A percentile compares a stretch with the other conserved stretches of the same genome.
These are phyloP conservation scores for Sanghuangporus sanghuang DNA, from an alignment of 1,284 basidiomycete species.

Conservation along the genomic window DNA sequence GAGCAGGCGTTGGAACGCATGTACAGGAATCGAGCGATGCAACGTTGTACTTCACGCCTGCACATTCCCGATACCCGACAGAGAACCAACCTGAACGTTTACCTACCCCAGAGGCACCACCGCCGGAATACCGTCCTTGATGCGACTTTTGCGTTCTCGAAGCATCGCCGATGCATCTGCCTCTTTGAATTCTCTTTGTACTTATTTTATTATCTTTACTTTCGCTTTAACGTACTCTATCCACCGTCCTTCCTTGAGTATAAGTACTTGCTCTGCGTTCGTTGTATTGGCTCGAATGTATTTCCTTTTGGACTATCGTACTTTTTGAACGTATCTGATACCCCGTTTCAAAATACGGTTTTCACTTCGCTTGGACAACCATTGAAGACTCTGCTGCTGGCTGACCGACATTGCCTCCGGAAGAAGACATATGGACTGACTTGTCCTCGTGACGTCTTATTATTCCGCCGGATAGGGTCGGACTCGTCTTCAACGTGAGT, in stretches of 20 bases:
- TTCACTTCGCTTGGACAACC: background rate
- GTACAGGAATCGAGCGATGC: constrained; percentile 8
- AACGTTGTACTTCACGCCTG: constrained; percentile 9
- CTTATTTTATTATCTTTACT: background rate
- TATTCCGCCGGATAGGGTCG: background rate
- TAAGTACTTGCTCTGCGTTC: background rate
- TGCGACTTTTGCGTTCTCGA: background rate
- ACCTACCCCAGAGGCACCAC: background rate
- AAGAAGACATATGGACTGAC: background rate
- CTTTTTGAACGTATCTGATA: background rate
- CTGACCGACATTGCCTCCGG: background rate
- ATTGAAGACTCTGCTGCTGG: background rate
- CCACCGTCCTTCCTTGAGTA: background rate
- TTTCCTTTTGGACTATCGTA: background rate
- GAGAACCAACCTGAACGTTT: constrained; percentile 4
- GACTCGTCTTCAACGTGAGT: background rate
- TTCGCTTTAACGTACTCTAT: background rate
- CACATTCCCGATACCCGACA: constrained; percentile 11
- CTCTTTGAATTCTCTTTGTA: background rate
- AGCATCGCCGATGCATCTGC: background rate
- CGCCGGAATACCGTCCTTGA: constrained; percentile 11
- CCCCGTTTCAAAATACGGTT: background rate
- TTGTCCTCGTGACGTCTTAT: background rate
- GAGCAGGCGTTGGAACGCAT: background rate
- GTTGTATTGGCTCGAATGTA: background rate